Percentiles rank a stretch among this genome's conserved stretches.
These are phyloP conservation scores for Xylogone sp. DNA, from an alignment of 2,329 filamentous ascomycete species.

Conservation along the genomic window DNA sequence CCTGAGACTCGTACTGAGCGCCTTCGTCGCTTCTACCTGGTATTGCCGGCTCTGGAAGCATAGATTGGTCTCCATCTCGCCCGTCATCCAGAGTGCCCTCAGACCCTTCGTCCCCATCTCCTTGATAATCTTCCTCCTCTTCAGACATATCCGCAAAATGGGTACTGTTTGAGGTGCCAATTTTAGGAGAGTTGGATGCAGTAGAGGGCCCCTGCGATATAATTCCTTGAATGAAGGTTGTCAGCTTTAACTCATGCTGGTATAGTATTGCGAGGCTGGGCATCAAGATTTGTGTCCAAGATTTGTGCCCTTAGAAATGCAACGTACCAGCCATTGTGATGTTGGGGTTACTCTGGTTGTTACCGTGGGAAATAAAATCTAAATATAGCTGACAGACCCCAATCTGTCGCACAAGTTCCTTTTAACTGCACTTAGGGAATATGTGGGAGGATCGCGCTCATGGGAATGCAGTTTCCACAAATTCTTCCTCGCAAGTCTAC, in stretches of 20 bases:
- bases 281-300: too few species aligned
- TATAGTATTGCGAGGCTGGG: not conserved
- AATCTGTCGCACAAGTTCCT: not conserved
- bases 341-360: not conserved
- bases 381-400: not conserved
- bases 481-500: not conserved
- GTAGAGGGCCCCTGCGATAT: conserved; percentile 4
- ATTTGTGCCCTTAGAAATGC: not conserved
- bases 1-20: conserved; percentile 1
- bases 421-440: not conserved
- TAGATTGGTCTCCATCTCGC: conserved; percentile 10
- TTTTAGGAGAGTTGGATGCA: conserved; percentile 10
- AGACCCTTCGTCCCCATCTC: conserved; percentile 7
- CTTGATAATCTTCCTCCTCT: conserved; percentile 12
- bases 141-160: conserved; percentile 9
- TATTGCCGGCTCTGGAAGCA: conserved; percentile 24
- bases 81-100: conserved; percentile 15
- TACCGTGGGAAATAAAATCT: not conserved
- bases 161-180: conserved; percentile 2
- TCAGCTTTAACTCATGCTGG: not conserved
- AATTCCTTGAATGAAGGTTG: not conserved
- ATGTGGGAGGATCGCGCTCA: too few species aligned
- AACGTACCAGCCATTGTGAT: not conserved
- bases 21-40: conserved; percentile 5
- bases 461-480: too few species aligned